phyloP scores from a whole-genome alignment of 139 green algal genomes.

The Micractinium sp. region DNA sequence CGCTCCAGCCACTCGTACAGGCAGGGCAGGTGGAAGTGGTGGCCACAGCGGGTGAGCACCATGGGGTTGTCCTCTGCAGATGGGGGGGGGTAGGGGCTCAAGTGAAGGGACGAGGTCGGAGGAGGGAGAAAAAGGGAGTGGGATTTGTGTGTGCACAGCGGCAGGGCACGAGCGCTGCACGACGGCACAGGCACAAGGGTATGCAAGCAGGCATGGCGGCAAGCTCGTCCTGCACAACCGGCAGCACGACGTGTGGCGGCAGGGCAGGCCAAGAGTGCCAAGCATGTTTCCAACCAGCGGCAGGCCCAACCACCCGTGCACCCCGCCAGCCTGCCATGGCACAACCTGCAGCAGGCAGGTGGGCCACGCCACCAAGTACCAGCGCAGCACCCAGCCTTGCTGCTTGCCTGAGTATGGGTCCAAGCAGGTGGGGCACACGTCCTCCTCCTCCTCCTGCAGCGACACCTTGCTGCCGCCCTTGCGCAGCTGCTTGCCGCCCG shows the following conservation, averaged over 20 bases:
- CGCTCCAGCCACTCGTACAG: constrained; percentile 94
- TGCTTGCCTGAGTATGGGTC: constrained; percentile 40
- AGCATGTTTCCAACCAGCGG: not conserved
- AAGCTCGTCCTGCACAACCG: too few species aligned
- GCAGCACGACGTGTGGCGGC: too few species aligned
- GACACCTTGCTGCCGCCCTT: constrained; percentile 22
- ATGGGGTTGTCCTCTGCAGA: constrained; percentile 81
- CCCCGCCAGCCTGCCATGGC: not conserved
- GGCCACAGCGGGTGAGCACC: constrained; percentile 83
- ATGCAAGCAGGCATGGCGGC: too few species aligned
- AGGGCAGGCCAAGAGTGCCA: too few species aligned
- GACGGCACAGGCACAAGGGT: not conserved
- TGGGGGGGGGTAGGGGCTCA: not conserved
- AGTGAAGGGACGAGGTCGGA: not conserved
- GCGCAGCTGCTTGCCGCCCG: not conserved
- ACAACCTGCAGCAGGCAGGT: not conserved
- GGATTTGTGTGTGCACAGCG: not conserved
- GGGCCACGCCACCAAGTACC: not conserved
- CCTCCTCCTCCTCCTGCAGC: constrained; percentile 41
- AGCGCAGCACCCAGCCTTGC: not conserved
- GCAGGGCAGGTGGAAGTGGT: constrained; percentile 93
- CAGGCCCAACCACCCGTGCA: not conserved
- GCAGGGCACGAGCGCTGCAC: too few species aligned
- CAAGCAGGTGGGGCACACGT: constrained; percentile 54
- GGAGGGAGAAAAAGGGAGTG: not conserved